phyloP scores from a whole-genome alignment of 495 filamentous ascomycete genomes.

The Xylaria telfairii region DNA sequence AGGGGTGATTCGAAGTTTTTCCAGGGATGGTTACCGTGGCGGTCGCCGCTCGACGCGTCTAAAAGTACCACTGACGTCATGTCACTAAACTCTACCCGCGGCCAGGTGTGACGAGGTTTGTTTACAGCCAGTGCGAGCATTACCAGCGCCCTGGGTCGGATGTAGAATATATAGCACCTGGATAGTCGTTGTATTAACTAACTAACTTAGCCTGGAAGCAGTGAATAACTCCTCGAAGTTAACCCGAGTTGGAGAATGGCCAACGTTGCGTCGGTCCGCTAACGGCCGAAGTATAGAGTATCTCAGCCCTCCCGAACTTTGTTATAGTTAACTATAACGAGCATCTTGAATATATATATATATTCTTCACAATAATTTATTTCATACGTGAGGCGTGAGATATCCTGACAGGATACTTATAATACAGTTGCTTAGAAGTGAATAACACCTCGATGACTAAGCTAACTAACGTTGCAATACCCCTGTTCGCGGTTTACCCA shows the following conservation, averaged over 20 bases:
- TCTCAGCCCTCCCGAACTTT: not conserved
- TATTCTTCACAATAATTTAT: not conserved
- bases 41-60: conserved; percentile 7
- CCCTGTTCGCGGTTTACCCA: not conserved
- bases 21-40: not conserved
- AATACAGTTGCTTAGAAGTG: not conserved
- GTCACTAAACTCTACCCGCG: not conserved
- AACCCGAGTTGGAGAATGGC: not conserved
- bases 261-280: not conserved
- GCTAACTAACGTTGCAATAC: not conserved
- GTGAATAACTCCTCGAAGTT: not conserved
- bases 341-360: not conserved
- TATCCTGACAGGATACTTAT: not conserved
- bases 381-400: not conserved
- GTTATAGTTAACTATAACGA: not conserved
- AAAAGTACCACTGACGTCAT: conserved; percentile 8
- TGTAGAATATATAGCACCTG: not conserved
- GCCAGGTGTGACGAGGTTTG: not conserved
- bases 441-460: not conserved
- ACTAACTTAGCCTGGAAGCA: not conserved
- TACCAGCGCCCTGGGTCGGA: not conserved
- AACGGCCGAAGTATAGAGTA: not conserved
- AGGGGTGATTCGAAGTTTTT: not conserved
- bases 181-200: no score
- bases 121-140: no score